phyloP scores from a whole-genome alignment of 257 asterid genomes.

The Lycium ferocissimum region DNA sequence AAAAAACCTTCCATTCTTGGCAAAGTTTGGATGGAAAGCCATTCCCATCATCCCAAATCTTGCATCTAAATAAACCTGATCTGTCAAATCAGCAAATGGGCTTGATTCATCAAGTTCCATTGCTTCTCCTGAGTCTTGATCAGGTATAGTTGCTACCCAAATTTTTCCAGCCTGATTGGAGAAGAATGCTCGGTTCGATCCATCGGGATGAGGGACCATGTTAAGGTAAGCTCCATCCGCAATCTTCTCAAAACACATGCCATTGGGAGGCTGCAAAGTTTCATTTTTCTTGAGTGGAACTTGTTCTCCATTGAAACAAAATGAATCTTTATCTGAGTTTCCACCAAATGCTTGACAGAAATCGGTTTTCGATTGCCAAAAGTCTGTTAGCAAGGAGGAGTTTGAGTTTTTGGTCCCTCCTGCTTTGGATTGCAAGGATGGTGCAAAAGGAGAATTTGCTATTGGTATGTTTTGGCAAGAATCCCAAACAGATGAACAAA shows the following conservation, averaged over 20 bases:
- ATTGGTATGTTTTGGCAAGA: slow-evolving; percentile 66
- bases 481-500: slow-evolving; percentile 81
- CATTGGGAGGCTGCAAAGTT: slow-evolving; percentile 53
- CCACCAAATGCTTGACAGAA: slow-evolving; percentile 85
- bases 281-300: slow-evolving; percentile 55
- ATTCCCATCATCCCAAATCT: slow-evolving; percentile 92
- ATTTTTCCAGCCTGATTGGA: slow-evolving; percentile 79
- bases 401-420: slow-evolving; percentile 53
- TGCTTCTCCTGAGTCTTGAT: slow-evolving; percentile 75
- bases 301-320: slow-evolving; percentile 70
- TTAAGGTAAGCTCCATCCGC: slow-evolving; percentile 74
- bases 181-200: slow-evolving; percentile 84
- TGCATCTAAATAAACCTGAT: slow-evolving; percentile 70
- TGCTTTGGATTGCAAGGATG: slow-evolving; percentile 67
- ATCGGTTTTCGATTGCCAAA: slow-evolving; percentile 79
- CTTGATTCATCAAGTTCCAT: slow-evolving; percentile 72
- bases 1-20: slow-evolving; percentile 81
- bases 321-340: slow-evolving; percentile 40
- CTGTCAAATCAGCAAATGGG: slow-evolving; percentile 86
- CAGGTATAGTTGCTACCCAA: slow-evolving; percentile 83
- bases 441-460: slow-evolving; percentile 79
- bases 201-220: slow-evolving; percentile 94
- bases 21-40: slow-evolving; percentile 87
- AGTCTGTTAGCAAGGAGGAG: slow-evolving; percentile 61
- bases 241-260: slow-evolving; percentile 84